Evolutionary conservation across 768 basidiomycete genomes (phyloP), one percentile per base, ranked within the genome.

Genomic region (Dendrothele bispora): DNA sequence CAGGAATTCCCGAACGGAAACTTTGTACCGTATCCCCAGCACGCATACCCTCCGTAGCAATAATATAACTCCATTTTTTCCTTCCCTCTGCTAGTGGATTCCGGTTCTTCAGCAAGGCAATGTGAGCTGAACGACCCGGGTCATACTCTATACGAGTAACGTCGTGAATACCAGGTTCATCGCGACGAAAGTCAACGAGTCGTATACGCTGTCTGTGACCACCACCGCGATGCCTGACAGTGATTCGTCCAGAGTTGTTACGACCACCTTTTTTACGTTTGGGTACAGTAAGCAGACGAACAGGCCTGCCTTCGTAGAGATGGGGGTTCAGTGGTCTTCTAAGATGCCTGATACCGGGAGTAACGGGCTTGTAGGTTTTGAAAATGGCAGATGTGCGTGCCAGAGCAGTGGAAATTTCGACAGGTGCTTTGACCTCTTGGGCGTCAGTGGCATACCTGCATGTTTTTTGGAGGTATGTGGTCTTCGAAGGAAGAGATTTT

Each of bases 81-180:
- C 49, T 64, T 1, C 81, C 86, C 51, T 77, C 72, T 26, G 79
- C 74, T 7, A 61, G 62, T 3, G 74, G 63, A 55, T 83, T 72
- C 18, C 38, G 73, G 60, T 81, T 85, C 61, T 76, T 77, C 60
- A 98, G 62, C 50, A 99, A 78, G 2, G 97, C 95, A 60, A 99
- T 95, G 64, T 99, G 97, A 6, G 91, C 92, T 28, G 86, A 89
- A 36, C 97, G 79, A 4, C 89, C 89, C 0, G 97, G 97, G 72
- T 98, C 97, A 61, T 95, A 99, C 70, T 98, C 97, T 55, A 99
- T 91, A 39, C 97, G 80, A 3, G 95, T 79, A 37, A 98, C 93
- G 55, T 95, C 90, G 59, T 91, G 89, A 28, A 85, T 70, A 7
- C 95, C 95, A 1, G 81, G 73, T 50, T 85, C 83, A n/a, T 70